phyloP scores from a whole-genome alignment of 2,329 filamentous ascomycete genomes.

The Cyphellophora attinorum region DNA sequence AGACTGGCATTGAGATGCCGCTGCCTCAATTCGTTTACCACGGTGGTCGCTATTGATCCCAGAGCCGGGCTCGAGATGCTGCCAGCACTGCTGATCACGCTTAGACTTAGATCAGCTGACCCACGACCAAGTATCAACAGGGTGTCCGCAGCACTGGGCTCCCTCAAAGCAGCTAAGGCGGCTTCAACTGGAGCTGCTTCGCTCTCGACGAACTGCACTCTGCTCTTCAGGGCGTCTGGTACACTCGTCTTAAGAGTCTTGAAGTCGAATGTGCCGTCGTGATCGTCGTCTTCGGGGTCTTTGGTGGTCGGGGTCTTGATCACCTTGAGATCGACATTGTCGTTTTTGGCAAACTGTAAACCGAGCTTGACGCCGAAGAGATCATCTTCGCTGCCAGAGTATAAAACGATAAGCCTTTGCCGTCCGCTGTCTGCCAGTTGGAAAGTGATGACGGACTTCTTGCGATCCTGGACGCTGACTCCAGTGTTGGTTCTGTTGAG shows the following conservation, averaged over 20 bases:
- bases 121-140: constrained; percentile 8
- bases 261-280: constrained; percentile 7
- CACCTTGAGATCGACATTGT: constrained; percentile 44
- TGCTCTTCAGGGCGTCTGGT: background rate
- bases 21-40: constrained; percentile 44
- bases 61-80: constrained; percentile 19
- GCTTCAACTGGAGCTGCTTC: constrained; percentile 19
- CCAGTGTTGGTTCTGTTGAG: constrained; percentile 44
- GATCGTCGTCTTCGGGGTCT: background rate
- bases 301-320: constrained; percentile 3
- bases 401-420: constrained; percentile 72
- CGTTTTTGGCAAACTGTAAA: constrained; percentile 72
- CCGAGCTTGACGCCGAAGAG: constrained; percentile 68
- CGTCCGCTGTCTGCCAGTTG: constrained; percentile 32
- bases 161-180: constrained; percentile 24
- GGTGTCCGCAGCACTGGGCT: constrained; percentile 9
- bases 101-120: background rate
- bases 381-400: constrained; percentile 77
- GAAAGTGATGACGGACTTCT: constrained; percentile 12
- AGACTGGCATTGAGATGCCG: constrained; percentile 56
- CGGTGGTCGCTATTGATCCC: constrained; percentile 51
- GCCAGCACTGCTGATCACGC: background rate
- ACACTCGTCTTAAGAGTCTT: constrained; percentile 5
- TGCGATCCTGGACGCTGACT: constrained; percentile 29
- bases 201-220: constrained; percentile 9